Evolutionary conservation across 1,284 basidiomycete species (phyloP), one percentile per base, ranked within the genome.

Genomic region (Cryptococcus sp.): DNA sequence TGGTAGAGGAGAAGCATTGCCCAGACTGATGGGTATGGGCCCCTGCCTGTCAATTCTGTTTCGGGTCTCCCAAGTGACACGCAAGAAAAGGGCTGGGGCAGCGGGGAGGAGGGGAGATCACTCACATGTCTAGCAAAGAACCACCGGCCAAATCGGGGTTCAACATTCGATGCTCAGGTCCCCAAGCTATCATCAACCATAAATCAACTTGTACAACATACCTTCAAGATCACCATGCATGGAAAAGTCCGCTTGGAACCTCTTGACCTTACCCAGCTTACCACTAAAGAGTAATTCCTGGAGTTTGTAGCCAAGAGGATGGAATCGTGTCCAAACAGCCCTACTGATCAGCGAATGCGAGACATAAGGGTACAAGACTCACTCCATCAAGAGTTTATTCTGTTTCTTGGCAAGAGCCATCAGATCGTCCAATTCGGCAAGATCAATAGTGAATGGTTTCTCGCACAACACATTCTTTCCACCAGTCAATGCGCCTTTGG

Each of bases 401-500:
- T 85, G 78, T 69, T 87, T 81, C 68, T 84, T 85, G 0, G 91
- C 90, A 21, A 89, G 80, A 7, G 76, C 72, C 21, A 89, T 74
- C 28, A 94, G 79, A 46, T 84, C 82, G 41, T 82, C 67, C 11
- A 78, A 63, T 61, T 81, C 79, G 14, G 62, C 63, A 2, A 75
- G 59, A 51, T 79, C 78, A 50, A 80, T 69, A 1, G 78, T 79
- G 62, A 78, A 76, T 16, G 77, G 76, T 61, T 91, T 91, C 76
- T 93, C 90, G 74, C 87, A 87, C 18, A 91, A 82, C 19, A 94
- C 86, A 70, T 91, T 82, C 73, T 93, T 96, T 47, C 84, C 85
- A 1, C 85, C 86, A 50, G 83, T 80, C 55, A 93, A 81, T 7
- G 87, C 86, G 46, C 83, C 84, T 57, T 86, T 78, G 1, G 87